A percentile compares a stretch with the other conserved stretches of the same genome.
These are phyloP conservation scores for Henckelia pumila DNA, from an alignment of 257 asterid species.

Conservation along the genomic window DNA sequence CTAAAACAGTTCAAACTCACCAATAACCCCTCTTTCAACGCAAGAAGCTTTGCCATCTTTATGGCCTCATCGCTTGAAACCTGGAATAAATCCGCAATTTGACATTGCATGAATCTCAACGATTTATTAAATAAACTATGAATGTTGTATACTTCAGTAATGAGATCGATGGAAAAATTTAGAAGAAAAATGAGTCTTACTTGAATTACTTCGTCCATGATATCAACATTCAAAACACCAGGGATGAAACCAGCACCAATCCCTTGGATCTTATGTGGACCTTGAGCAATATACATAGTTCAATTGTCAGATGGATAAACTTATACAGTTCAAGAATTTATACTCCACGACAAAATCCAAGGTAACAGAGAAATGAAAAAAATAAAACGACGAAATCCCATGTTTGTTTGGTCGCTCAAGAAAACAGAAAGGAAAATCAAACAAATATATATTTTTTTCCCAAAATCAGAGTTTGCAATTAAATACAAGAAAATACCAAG, in stretches of 20 bases:
- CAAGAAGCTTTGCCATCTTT: constrained; percentile 49
- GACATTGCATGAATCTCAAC: background rate
- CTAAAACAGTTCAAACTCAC: constrained; percentile 28
- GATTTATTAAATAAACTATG: background rate
- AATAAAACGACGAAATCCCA: background rate
- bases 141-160: background rate
- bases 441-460: too few relatives aligned
- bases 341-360: background rate
- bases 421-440: background rate
- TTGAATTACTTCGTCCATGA: constrained; percentile 60
- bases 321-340: background rate
- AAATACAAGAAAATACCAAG: background rate
- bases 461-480: background rate
- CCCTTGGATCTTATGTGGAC: constrained; percentile 71
- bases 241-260: constrained; percentile 72
- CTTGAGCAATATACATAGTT: constrained; percentile 28
- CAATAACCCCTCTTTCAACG: constrained; percentile 51
- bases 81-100: constrained; percentile 17
- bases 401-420: background rate
- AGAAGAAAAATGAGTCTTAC: constrained; percentile 32
- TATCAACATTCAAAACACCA: constrained; percentile 47
- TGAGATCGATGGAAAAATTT: background rate
- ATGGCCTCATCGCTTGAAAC: constrained; percentile 54
- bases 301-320: constrained; percentile 3
- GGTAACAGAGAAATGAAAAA: background rate